Conservation (phyloP, 257 asterid species). For the Plantago major region DNA sequence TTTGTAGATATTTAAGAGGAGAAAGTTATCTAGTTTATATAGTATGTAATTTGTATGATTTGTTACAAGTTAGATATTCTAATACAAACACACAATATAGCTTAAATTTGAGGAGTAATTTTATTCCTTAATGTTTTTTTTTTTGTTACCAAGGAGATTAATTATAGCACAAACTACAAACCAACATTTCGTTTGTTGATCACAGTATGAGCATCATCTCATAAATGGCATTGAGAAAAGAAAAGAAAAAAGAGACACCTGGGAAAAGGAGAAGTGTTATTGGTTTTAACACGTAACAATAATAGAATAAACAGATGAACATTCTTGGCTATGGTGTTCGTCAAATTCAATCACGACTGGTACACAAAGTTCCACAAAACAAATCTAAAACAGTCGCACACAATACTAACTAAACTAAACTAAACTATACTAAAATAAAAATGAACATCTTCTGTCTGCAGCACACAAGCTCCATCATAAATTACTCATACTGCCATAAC, state of each 20-base stretch:
- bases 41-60: too few species aligned
- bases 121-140: too few species aligned
- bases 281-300: conserved; percentile 19
- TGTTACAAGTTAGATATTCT: too few species aligned
- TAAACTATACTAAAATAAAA: not conserved
- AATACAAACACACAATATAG: too few species aligned
- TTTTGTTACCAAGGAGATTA: too few species aligned
- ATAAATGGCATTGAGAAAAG: conserved; percentile 7
- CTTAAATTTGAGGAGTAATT: too few species aligned
- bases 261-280: conserved; percentile 38
- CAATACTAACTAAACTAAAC: not conserved
- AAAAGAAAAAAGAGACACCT: conserved; percentile 3
- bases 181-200: too few species aligned
- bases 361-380: conserved; percentile 6
- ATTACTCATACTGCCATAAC: not conserved
- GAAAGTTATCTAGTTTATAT: too few species aligned
- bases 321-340: conserved; percentile 36
- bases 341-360: conserved; percentile 10
- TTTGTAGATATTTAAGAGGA: too few species aligned
- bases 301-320: conserved; percentile 26
- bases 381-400: not conserved
- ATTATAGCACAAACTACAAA: too few species aligned
- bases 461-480: not conserved
- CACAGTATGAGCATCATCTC: not conserved
- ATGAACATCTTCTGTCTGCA: too few species aligned